Evolutionary conservation across 2,329 filamentous ascomycete genomes (phyloP).

Genomic region (Westerdykella sp.): DNA sequence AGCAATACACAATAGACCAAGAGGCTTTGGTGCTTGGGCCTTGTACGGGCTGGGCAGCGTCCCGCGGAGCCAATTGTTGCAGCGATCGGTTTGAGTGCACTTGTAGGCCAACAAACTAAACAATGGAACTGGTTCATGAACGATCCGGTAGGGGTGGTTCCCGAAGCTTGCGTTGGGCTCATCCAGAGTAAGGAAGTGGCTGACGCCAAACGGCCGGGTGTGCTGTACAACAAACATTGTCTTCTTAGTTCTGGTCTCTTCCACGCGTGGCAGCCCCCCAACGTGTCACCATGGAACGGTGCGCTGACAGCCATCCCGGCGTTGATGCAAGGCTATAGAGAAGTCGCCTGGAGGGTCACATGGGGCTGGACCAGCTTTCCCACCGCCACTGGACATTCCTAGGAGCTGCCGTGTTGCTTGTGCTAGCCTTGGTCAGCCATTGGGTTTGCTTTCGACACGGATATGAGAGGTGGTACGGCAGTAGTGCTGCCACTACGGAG

Average conservation of each 20-base stretch:
- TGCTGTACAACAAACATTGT: background rate
- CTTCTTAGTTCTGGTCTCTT: background rate
- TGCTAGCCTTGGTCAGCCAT: conserved; percentile 1
- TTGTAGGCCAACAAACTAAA: too few species aligned
- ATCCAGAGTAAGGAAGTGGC: background rate
- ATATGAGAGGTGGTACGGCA: conserved; percentile 7
- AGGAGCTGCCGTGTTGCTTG: conserved; percentile 1
- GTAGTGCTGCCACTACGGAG: background rate
- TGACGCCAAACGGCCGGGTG: background rate
- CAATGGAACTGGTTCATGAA: too few species aligned
- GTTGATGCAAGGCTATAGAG: background rate
- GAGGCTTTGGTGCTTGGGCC: too few species aligned
- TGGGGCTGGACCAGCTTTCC: conserved; percentile 5
- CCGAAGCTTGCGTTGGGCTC: background rate
- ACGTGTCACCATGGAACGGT: too few species aligned
- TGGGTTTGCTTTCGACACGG: conserved; percentile 4
- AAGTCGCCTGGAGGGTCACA: conserved; percentile 12
- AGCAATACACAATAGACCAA: too few species aligned
- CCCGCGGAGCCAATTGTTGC: too few species aligned
- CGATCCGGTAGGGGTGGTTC: background rate
- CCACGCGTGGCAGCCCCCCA: background rate
- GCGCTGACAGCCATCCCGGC: too few species aligned
- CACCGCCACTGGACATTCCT: conserved; percentile 13
- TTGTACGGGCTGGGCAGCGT: too few species aligned
- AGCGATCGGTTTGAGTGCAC: too few species aligned